phyloP scores from a whole-genome alignment of 331 rosid genomes.

The Spiraea crenata region DNA sequence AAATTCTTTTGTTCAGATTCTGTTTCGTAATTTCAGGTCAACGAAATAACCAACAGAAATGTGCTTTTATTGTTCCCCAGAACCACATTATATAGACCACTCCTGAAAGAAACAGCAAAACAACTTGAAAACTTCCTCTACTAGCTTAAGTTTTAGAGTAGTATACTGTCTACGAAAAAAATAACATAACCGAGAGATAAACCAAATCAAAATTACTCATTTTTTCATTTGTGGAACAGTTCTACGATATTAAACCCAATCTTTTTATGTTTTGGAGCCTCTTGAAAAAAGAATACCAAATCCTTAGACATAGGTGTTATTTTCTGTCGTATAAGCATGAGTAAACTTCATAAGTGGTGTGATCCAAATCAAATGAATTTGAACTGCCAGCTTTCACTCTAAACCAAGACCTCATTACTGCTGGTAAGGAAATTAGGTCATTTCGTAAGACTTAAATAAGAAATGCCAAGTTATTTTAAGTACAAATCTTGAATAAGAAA shows the following conservation, averaged over 20 bases:
- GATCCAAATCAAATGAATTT: background rate
- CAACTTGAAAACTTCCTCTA: background rate
- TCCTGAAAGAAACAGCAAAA: background rate
- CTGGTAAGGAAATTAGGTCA: too few species aligned
- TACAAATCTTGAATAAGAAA: too few species aligned
- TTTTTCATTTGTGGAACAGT: background rate
- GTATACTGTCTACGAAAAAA: background rate
- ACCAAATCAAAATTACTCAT: background rate
- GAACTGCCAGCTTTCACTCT: too few species aligned
- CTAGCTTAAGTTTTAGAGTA: background rate
- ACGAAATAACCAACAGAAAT: background rate
- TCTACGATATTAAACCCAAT: background rate
- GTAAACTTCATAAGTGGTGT: background rate
- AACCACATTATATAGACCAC: background rate
- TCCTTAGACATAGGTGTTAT: background rate
- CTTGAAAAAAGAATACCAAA: background rate
- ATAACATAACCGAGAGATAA: background rate
- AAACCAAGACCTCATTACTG: too few species aligned
- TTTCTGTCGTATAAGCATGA: background rate
- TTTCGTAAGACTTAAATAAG: too few species aligned
- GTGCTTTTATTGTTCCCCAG: background rate
- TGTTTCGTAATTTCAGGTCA: background rate
- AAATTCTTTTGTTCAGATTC: background rate
- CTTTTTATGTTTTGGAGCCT: background rate
- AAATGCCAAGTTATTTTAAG: too few species aligned